phyloP scores from a whole-genome alignment of 352 stramenopile species.

The Lagenidium giganteum region DNA sequence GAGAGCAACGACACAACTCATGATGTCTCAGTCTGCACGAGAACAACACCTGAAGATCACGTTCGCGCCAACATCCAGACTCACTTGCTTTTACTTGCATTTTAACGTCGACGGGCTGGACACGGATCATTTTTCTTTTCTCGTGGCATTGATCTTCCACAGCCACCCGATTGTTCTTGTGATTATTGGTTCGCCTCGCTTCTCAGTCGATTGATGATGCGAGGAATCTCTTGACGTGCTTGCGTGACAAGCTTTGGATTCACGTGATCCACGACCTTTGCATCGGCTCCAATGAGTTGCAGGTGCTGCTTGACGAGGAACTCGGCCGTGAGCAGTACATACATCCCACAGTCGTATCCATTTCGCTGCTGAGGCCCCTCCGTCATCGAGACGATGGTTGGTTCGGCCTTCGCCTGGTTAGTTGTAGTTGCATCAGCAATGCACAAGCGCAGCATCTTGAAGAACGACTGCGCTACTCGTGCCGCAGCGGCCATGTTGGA shows the following conservation, averaged over 20 bases:
- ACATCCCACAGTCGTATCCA: slow-evolving; percentile 79
- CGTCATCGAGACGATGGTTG: slow-evolving; percentile 1
- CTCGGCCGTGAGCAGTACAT: slow-evolving; percentile 63
- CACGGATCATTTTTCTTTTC: too few relatives aligned
- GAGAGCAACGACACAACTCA: too few relatives aligned
- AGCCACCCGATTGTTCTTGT: too few relatives aligned
- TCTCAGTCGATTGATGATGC: slow-evolving; percentile 13
- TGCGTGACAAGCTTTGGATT: slow-evolving; percentile 43
- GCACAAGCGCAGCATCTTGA: slow-evolving; percentile 26
- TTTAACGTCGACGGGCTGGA: too few relatives aligned
- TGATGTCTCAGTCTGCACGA: too few relatives aligned
- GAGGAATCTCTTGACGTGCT: slow-evolving; percentile 41
- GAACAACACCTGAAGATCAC: too few relatives aligned
- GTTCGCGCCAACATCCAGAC: too few relatives aligned
- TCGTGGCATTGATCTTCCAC: too few relatives aligned
- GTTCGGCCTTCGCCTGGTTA: slow-evolving; percentile 1
- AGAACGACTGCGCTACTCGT: slow-evolving; percentile 33
- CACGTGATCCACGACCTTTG: slow-evolving; percentile 25
- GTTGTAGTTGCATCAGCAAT: too few relatives aligned
- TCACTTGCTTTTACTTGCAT: too few relatives aligned
- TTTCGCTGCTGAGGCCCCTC: slow-evolving; percentile 69
- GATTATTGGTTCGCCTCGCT: too few relatives aligned
- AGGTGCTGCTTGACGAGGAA: slow-evolving; percentile 38
- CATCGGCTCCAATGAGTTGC: neutral
- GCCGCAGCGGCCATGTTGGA: slow-evolving; percentile 47